Percentiles rank a stretch among this genome's conserved stretches.
These are phyloP conservation scores for Peronosclerospora sorghi DNA, from an alignment of 352 stramenopile species.

Conservation along the genomic window DNA sequence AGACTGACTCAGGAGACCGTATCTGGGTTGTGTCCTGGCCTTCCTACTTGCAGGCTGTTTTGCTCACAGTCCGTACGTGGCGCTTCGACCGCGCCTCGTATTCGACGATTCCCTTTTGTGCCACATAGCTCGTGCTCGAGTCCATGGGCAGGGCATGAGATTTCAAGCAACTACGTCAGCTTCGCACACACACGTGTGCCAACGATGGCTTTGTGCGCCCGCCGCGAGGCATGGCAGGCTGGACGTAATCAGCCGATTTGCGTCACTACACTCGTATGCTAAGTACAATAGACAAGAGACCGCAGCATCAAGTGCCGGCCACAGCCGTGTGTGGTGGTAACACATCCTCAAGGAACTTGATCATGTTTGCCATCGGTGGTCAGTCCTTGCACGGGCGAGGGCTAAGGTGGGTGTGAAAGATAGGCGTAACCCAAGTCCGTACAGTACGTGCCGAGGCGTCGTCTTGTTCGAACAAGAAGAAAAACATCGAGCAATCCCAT, in stretches of 20 bases:
- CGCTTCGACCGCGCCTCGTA: conserved; percentile 1
- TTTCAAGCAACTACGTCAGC: too few relatives aligned
- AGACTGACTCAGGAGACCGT: conserved; percentile 13
- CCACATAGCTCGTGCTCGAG: background rate
- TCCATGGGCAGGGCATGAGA: too few relatives aligned
- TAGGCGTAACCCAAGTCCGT: conserved; percentile 2
- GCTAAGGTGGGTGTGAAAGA: conserved; percentile 11
- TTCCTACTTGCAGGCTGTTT: conserved; percentile 24
- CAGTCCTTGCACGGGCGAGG: conserved; percentile 17
- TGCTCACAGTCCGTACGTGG: conserved; percentile 12
- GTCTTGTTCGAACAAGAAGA: too few relatives aligned
- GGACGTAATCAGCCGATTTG: background rate
- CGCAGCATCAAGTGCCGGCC: conserved; percentile 17
- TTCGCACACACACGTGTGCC: too few relatives aligned
- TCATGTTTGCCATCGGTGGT: conserved; percentile 15
- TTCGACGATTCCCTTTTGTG: conserved; percentile 9
- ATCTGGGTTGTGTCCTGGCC: conserved; percentile 13
- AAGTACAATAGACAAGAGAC: background rate
- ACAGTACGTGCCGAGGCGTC: background rate
- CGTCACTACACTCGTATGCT: background rate
- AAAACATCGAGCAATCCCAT: too few relatives aligned
- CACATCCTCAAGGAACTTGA: conserved; percentile 22
- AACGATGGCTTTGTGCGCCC: too few relatives aligned
- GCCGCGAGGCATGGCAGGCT: too few relatives aligned
- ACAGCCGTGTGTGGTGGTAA: conserved; percentile 8